Percentiles rank a stretch among this genome's conserved stretches.
phyloP scores from a whole-genome alignment of 768 basidiomycete genomes.

The Dendrothele bispora region DNA sequence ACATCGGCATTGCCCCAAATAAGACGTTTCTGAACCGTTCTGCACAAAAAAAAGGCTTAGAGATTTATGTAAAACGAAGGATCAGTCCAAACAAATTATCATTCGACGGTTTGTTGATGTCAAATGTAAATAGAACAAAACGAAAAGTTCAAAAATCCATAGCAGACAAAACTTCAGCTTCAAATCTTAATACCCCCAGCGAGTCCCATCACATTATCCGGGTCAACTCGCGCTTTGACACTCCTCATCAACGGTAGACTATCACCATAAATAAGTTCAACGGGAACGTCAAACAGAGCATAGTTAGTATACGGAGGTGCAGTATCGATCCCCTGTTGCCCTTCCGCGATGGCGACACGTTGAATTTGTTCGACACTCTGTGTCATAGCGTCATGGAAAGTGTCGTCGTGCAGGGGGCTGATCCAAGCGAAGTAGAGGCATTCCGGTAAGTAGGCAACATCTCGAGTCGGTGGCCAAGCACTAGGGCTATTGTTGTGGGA shows the following conservation, averaged over 20 bases:
- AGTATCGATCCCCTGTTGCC: constrained; percentile 33
- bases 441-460: constrained; percentile 36
- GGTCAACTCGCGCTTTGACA: constrained; percentile 51
- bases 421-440: constrained; percentile 50
- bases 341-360: constrained; percentile 36
- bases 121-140: too few species aligned
- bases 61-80: too few species aligned
- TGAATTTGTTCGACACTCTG: constrained; percentile 39
- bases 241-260: constrained; percentile 24
- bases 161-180: too few species aligned
- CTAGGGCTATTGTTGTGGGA: constrained; percentile 34
- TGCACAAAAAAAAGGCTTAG: too few species aligned
- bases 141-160: too few species aligned
- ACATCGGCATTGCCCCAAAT: too few species aligned
- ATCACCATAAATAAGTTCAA: constrained; percentile 42
- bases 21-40: too few species aligned
- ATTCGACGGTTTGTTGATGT: too few species aligned
- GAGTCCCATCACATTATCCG: constrained; percentile 60
- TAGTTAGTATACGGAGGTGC: constrained; percentile 61
- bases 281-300: constrained; percentile 50
- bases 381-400: constrained; percentile 38
- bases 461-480: constrained; percentile 49
- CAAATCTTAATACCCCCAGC: constrained; percentile 66
- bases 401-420: constrained; percentile 33
- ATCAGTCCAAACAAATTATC: too few species aligned